These are phyloP conservation scores for Lipomyces mesembrius DNA, from an alignment of 805 yeast genomes.

Conservation along the genomic window DNA sequence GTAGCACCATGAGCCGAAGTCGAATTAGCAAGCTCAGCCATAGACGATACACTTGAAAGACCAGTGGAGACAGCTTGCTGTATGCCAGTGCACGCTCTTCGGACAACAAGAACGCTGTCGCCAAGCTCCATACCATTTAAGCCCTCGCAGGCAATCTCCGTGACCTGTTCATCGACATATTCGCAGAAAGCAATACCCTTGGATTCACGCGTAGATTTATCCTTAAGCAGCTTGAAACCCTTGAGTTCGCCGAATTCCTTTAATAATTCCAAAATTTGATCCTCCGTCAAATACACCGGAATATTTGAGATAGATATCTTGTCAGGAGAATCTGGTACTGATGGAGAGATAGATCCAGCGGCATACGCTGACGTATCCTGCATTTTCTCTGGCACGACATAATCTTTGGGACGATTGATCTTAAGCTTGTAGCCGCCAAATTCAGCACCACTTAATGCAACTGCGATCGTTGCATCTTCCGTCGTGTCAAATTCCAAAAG, in stretches of 20 bases:
- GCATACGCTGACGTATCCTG: conserved; percentile 22
- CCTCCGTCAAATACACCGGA: conserved; percentile 51
- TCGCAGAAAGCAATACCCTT: conserved; percentile 65
- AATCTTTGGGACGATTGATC: conserved; percentile 55
- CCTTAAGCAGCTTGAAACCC: conserved; percentile 51
- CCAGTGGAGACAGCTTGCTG: conserved; percentile 28
- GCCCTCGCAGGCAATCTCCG: conserved; percentile 44
- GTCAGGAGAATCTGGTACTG: conserved; percentile 52
- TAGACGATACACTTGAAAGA: conserved; percentile 33
- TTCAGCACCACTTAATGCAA: conserved; percentile 49
- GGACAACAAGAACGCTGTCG: conserved; percentile 47
- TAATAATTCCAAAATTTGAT: conserved; percentile 52
- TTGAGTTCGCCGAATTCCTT: conserved; percentile 50
- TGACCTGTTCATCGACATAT: conserved; percentile 42
- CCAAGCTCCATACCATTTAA: conserved; percentile 49
- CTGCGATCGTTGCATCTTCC: conserved; percentile 59
- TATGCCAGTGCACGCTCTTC: conserved; percentile 49
- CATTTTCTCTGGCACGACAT: conserved; percentile 46
- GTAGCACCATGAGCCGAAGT: conserved; percentile 43
- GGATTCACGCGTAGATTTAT: conserved; percentile 54
- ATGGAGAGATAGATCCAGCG: conserved; percentile 30
- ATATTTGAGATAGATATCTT: conserved; percentile 55
- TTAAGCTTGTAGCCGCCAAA: conserved; percentile 43
- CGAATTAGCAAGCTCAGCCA: conserved; percentile 44
- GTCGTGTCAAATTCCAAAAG: conserved; percentile 59